Base-by-base conservation (phyloP, 2,329 filamentous ascomycete species). In the Periconia sp. region DNA sequence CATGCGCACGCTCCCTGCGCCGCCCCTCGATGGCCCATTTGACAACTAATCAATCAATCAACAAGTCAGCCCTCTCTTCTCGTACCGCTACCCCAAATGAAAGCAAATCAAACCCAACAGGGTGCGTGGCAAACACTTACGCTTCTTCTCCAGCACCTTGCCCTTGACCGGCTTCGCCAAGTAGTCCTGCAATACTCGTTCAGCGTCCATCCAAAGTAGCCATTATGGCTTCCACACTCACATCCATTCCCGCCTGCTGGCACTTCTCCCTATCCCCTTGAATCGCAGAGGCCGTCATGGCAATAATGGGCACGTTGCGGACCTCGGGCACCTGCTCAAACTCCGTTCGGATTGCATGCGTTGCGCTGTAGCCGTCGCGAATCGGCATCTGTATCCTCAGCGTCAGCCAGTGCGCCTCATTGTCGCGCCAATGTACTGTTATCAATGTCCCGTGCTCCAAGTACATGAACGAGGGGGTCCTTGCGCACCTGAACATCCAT, bases 221-320 rank as follows among this genome's bases (percentile, higher is more conserved):
- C n/a, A n/a, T n/a, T 47, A 49, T 52, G 41, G 49, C 47, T 6
- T 23, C 27, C 14, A n/a, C 52, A 65, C 67, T 69, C 51, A 71
- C 69, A 57, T 91, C 88, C 89, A 91, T 91, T 31, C 89, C 89
- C 9, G 87, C 86, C 56, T 81, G 81, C 55, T 83, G 82, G 66
- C 88, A 91, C 66, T 90, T 91, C 67, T 91, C 88, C 46, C 82
- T 79, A 63, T 92, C 89, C 5, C 89, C 89, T 66, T 90, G 87
- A 41, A 91, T 91, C 0, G 89, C 89, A 3, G 85, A 89, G 5
- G 88, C 89, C 0, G 89, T 92, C 87, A 92, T 90, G n/a, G 89
- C 89, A 37, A 92, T 85, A 47, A 92, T 90, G 0, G 88, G 88
- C 6, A 90, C 85, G 42, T 85, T 78, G 50, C 81, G 78, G 3